Conservation (phyloP, 331 rosid genomes). For the Dryas integrifolia region DNA sequence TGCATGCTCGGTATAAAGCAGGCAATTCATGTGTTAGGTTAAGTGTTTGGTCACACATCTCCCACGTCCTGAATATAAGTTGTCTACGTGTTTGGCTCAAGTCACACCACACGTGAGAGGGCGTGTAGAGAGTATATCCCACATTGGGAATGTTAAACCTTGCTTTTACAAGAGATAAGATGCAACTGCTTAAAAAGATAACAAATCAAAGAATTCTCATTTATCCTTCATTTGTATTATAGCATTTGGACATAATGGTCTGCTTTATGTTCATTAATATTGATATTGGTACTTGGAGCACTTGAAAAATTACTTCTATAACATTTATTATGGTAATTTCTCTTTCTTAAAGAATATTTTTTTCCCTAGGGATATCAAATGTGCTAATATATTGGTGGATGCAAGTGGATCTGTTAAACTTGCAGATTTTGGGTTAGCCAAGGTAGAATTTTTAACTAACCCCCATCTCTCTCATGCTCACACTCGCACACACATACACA, state of each 20-base stretch:
- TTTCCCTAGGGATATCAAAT: slow-evolving; percentile 87
- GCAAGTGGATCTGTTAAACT: slow-evolving; percentile 62
- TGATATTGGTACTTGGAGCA: neutral
- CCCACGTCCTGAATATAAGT: no score
- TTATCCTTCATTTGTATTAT: neutral
- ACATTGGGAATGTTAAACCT: no score
- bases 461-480: slow-evolving; percentile 6
- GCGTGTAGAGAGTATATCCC: no score
- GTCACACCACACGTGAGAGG: no score
- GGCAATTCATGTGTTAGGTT: no score
- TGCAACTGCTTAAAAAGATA: neutral
- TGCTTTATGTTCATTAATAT: neutral
- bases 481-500: no score
- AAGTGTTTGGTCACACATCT: no score
- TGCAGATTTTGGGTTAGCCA: slow-evolving; percentile 76
- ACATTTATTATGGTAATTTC: no score
- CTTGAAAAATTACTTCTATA: slow-evolving; percentile 19
- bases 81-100: no score
- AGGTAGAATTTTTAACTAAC: slow-evolving; percentile 35
- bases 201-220: neutral
- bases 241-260: neutral
- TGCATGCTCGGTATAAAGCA: no score
- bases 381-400: slow-evolving; percentile 94
- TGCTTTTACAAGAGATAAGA: neutral
- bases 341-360: slow-evolving; percentile 17